Percentiles rank a stretch among this genome's conserved stretches.
phyloP scores from a whole-genome alignment of 108 stramenopile species.

The Cyclotella choctawhatcheeana region DNA sequence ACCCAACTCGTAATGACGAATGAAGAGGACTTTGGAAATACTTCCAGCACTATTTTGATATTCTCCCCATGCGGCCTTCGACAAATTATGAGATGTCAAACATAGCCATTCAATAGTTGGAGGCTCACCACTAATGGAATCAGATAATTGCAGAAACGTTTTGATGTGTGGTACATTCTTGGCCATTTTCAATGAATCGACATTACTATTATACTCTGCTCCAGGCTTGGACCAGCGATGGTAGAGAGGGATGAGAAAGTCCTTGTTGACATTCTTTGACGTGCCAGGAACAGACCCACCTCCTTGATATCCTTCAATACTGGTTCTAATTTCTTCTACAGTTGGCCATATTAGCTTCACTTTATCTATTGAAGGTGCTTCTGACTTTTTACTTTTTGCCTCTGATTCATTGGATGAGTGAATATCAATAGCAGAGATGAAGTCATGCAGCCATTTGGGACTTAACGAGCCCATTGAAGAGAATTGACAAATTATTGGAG shows the following conservation, averaged over 20 bases:
- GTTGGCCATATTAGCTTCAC: constrained; percentile 79
- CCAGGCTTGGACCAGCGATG: constrained; percentile 50
- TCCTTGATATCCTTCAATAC: constrained; percentile 67
- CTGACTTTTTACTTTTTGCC: neutral
- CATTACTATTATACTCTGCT: neutral
- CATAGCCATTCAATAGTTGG: constrained; percentile 63
- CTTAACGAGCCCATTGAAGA: constrained; percentile 75
- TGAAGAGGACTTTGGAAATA: constrained; percentile 32
- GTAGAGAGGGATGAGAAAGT: constrained; percentile 59
- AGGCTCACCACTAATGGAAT: neutral
- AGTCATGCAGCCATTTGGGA: constrained; percentile 55
- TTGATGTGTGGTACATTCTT: constrained; percentile 77
- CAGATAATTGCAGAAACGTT: constrained; percentile 60
- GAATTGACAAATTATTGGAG: constrained; percentile 74
- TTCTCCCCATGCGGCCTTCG: constrained; percentile 81
- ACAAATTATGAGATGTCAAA: constrained; percentile 75
- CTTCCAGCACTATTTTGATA: constrained; percentile 45
- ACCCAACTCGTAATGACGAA: constrained; percentile 79
- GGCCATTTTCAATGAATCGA: constrained; percentile 51
- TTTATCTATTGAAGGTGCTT: neutral
- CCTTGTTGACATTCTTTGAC: constrained; percentile 58
- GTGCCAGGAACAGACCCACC: constrained; percentile 71
- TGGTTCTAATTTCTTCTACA: constrained; percentile 57
- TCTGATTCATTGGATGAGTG: constrained; percentile 1
- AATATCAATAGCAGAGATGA: constrained; percentile 54